A percentile compares a stretch with the other conserved stretches of the same genome.
Conservation (phyloP, 179 eudicot species). For the Silene coronaria region DNA sequence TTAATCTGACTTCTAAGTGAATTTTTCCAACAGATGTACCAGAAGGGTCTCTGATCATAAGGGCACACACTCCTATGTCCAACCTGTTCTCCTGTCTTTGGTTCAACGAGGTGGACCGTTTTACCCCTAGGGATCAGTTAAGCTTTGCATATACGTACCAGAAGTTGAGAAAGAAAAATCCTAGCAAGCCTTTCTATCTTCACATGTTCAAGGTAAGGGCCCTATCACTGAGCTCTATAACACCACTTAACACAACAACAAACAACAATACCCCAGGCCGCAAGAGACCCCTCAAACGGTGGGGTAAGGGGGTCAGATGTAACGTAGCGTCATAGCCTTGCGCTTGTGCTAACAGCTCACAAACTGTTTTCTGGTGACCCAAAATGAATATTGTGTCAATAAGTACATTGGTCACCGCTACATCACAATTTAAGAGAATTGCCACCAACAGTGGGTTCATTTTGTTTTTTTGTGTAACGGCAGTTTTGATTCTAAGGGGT, state of each 20-base stretch:
- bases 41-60: constrained; percentile 81
- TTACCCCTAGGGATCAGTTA: constrained; percentile 87
- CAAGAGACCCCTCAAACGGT: background rate
- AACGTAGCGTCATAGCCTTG: too few relatives aligned
- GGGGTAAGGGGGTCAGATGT: background rate
- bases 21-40: constrained; percentile 65
- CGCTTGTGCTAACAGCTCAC: background rate
- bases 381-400: too few relatives aligned
- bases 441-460: background rate
- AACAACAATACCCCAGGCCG: background rate
- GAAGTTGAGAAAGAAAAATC: constrained; percentile 73
- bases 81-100: constrained; percentile 88
- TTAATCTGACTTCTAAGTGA: constrained; percentile 1
- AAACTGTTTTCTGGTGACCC: background rate
- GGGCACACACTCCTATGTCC: constrained; percentile 96
- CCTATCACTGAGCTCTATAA: constrained; percentile 1
- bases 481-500: background rate
- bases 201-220: constrained; percentile 41
- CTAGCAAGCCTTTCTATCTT: constrained; percentile 66
- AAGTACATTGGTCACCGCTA: too few relatives aligned
- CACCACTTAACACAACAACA: background rate
- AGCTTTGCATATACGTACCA: constrained; percentile 85
- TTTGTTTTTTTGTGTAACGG: background rate
- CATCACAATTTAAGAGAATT: too few relatives aligned
- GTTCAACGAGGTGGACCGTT: constrained; percentile 87